These are phyloP conservation scores for Pyropia yezoensis DNA, from an alignment of 23 red algal genomes.

Conservation along the genomic window DNA sequence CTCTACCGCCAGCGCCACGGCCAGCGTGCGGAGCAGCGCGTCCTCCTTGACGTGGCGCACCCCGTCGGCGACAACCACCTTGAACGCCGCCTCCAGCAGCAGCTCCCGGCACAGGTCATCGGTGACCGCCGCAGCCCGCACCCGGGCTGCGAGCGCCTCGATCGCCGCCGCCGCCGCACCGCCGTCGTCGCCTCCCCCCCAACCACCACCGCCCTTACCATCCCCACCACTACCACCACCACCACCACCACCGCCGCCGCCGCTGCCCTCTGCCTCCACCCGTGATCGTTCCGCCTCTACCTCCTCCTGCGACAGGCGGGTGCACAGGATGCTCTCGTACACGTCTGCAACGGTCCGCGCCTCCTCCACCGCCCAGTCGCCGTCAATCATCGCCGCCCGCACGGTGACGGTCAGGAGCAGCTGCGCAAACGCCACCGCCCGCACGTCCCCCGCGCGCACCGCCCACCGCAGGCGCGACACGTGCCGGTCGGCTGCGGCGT, in stretches of 20 bases:
- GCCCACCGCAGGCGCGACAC: conserved; percentile 32
- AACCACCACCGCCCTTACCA: neutral
- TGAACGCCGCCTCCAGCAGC: conserved; percentile 17
- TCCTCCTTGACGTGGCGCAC: neutral
- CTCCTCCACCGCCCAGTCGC: neutral
- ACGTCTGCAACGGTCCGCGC: neutral
- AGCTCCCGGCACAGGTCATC: conserved; percentile 9
- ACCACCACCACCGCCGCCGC: too few species aligned
- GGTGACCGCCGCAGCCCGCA: neutral
- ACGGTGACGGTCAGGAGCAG: conserved; percentile 15
- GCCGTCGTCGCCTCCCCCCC: neutral
- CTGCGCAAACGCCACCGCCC: conserved; percentile 15
- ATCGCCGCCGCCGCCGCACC: neutral
- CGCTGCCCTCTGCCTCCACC: too few species aligned
- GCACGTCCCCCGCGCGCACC: conserved; percentile 19
- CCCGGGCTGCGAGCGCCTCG: neutral
- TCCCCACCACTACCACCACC: too few species aligned
- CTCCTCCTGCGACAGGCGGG: neutral
- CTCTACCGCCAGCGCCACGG: conserved; percentile 1
- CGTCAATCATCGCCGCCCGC: conserved; percentile 9
- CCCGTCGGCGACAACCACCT: conserved; percentile 6
- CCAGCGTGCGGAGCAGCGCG: neutral
- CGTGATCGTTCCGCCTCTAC: too few species aligned
- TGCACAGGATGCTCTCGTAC: conserved; percentile 6
- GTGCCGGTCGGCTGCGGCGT: conserved; percentile 15